Base-by-base conservation (phyloP, 2,329 filamentous ascomycete genomes). In the Stachybotrys echinatus region DNA sequence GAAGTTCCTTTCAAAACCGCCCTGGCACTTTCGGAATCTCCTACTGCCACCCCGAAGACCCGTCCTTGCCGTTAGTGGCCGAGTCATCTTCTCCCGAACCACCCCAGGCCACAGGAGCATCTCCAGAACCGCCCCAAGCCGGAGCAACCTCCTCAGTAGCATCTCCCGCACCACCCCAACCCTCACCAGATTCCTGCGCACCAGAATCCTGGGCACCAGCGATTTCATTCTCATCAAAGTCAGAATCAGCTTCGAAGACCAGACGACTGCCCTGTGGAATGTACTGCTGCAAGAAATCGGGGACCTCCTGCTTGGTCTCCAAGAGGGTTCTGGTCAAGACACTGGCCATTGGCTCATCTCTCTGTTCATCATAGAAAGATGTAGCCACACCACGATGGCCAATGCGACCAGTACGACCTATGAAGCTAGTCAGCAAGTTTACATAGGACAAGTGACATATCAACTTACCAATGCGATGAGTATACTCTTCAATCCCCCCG, bases 401-500 rank as follows among this genome's bases (percentile, higher is more conserved):
- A 62, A 96, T 96, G 48, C 94, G 89, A 49, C 89, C 94, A 58
- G 94, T 99, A 53, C 94, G 92, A 54, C 94, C 87, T 90, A 19
- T 23, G 22, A 21, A 8, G 12, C 17, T 18, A 37, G 52, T 50
- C 2, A 2, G 6, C 3, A 20, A 23, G 21, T 45, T 37, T 14
- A 22, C 27, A 10, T 34, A 14, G 27, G 39, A 48, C n/a, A 4
- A 34, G n/a, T 19, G 22, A 18, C 40, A 23, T 21, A 45, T 34
- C 12, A 21, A 62, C 77, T 70, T 81, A 89, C 88, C 94, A 64
- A 97, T 97, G 12, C 94, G 89, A 64, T 99, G 94, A 22, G 88
- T 84, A 60, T 97, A 99, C 65, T 97, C 94, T 45, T 89, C 84
- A 50, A 96, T 95, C 2, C 92, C 92, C n/a, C 90, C 91, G 58